phyloP scores from a whole-genome alignment of 2,329 filamentous ascomycete species.

The Podosphaera aphanis region DNA sequence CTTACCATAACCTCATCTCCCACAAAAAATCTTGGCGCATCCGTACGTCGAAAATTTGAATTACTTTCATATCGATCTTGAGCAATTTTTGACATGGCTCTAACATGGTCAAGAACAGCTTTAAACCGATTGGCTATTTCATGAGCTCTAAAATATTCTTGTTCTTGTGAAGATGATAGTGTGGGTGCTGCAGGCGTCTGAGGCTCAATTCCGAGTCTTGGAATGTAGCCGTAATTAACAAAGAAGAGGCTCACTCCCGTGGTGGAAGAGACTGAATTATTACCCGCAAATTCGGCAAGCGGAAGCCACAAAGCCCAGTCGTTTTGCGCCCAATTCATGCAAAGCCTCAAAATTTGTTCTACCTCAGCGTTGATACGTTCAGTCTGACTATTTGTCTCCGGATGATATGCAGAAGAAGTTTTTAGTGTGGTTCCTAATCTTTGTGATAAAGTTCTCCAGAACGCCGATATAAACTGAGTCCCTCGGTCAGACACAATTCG shows the following conservation, averaged over 20 bases:
- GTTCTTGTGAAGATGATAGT: neutral
- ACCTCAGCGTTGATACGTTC: neutral
- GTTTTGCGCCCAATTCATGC: neutral
- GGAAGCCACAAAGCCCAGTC: neutral
- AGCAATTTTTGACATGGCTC: neutral
- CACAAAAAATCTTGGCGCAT: neutral
- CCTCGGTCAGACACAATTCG: too few relatives aligned
- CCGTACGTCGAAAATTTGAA: neutral
- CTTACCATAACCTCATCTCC: neutral
- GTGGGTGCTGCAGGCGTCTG: neutral
- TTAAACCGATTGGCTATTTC: neutral
- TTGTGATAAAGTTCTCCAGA: neutral
- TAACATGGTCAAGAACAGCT: neutral
- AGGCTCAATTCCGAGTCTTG: neutral
- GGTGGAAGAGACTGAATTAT: constrained; percentile 3
- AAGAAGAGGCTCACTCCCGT: constrained; percentile 5
- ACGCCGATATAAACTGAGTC: neutral
- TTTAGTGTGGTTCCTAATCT: neutral
- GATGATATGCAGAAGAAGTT: neutral
- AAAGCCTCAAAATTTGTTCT: neutral
- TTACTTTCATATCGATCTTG: neutral
- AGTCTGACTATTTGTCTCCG: neutral
- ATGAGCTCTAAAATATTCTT: neutral
- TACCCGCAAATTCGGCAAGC: constrained; percentile 6
- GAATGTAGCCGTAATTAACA: constrained; percentile 3